These are phyloP conservation scores for Rosa hybrid DNA, from an alignment of 331 rosid genomes.

Conservation along the genomic window DNA sequence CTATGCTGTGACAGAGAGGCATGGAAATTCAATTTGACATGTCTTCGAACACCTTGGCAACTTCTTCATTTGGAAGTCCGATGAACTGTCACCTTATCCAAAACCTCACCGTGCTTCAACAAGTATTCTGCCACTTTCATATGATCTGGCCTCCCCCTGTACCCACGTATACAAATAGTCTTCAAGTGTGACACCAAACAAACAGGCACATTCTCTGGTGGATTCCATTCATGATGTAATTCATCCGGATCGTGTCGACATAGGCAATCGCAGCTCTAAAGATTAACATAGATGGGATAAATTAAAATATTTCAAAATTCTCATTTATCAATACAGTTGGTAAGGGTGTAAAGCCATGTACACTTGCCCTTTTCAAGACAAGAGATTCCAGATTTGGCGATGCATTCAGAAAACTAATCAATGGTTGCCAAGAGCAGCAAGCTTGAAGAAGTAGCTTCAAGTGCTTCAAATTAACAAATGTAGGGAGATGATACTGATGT, in stretches of 20 bases:
- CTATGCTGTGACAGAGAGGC: not conserved
- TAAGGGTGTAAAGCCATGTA: not conserved
- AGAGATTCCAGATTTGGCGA: not conserved
- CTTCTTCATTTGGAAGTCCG: not conserved
- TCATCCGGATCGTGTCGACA: not conserved
- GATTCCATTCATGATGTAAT: not conserved
- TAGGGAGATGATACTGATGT: not conserved
- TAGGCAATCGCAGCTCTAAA: not conserved
- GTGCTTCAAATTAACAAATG: not conserved
- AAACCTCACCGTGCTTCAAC: conserved; percentile 2
- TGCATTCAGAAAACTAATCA: conserved; percentile 4
- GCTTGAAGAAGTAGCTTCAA: not conserved
- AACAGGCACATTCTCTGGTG: not conserved
- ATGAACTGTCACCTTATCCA: not conserved
- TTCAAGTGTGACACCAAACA: not conserved
- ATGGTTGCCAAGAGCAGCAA: not conserved
- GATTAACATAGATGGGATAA: not conserved
- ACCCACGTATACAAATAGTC: not conserved
- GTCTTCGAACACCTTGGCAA: not conserved
- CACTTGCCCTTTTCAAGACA: not conserved
- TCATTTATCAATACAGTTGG: not conserved
- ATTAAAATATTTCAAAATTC: not conserved
- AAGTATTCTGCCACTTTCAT: not conserved
- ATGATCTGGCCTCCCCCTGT: not conserved
- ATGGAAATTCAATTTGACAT: not conserved